Evolutionary conservation across 257 asterid species (phyloP).

Genomic region (Capsicum baccatum): DNA sequence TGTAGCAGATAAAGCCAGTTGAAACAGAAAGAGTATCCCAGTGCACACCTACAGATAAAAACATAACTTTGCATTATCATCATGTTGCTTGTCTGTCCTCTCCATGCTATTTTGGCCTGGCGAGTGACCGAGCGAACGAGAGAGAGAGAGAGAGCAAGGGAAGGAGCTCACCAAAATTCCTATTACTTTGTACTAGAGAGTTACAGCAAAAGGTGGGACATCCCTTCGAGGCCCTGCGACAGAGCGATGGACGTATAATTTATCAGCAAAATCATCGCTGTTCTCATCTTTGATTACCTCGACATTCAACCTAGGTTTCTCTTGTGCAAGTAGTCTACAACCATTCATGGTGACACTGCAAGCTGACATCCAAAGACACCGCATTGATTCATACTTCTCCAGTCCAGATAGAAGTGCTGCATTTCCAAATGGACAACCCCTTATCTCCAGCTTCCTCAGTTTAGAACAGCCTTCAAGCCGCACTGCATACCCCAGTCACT

Average conservation of each 20-base stretch:
- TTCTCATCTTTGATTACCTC: slow-evolving; percentile 75
- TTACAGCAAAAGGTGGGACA: slow-evolving; percentile 78
- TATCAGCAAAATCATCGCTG: slow-evolving; percentile 53
- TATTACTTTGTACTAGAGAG: slow-evolving; percentile 48
- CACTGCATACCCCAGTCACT: slow-evolving; percentile 86
- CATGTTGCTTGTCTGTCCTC: not conserved
- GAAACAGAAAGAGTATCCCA: not conserved
- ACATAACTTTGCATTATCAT: not conserved
- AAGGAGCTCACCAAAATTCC: slow-evolving; percentile 2
- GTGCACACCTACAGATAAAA: not conserved
- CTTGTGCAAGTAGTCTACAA: slow-evolving; percentile 63
- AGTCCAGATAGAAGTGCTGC: slow-evolving; percentile 66
- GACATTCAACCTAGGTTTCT: slow-evolving; percentile 75
- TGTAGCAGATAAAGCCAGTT: not conserved
- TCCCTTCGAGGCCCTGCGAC: slow-evolving; percentile 85
- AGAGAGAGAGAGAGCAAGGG: not conserved
- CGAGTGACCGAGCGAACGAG: not conserved
- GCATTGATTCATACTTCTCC: slow-evolving; percentile 71
- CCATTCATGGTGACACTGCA: slow-evolving; percentile 71
- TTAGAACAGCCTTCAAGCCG: slow-evolving; percentile 76
- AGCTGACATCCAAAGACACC: slow-evolving; percentile 89
- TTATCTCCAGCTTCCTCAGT: slow-evolving; percentile 85
- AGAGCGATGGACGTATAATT: slow-evolving; percentile 72
- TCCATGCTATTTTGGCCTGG: not conserved
- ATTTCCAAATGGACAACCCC: slow-evolving; percentile 86